Evolutionary conservation across 148 eudicot species (phyloP).

Genomic region (Cornus florida): DNA sequence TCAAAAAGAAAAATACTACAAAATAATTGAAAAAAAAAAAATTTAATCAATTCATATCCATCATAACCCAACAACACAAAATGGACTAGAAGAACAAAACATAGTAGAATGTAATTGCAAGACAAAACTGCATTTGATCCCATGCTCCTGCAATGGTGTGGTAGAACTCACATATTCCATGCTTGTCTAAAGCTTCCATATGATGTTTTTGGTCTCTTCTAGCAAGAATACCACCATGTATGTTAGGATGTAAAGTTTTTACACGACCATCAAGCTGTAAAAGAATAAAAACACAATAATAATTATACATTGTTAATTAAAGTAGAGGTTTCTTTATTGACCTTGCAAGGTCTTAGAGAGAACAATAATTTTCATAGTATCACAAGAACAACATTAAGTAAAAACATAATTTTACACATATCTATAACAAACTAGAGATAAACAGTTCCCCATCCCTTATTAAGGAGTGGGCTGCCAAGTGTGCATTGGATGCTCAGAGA

Average conservation of each 20-base stretch:
- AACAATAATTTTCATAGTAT: not conserved
- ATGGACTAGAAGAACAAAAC: not conserved
- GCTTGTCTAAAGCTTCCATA: slow-evolving; percentile 85
- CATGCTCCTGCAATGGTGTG: not conserved
- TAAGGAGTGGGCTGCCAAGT: no score
- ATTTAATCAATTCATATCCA: not conserved
- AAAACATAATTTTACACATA: not conserved
- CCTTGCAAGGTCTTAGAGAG: not conserved
- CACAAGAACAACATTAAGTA: not conserved
- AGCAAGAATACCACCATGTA: slow-evolving; percentile 99
- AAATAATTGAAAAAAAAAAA: not conserved
- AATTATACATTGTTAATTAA: not conserved
- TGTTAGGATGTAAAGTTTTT: slow-evolving; percentile 87
- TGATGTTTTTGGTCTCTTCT: slow-evolving; percentile 87
- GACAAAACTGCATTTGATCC: not conserved
- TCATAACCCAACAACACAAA: not conserved
- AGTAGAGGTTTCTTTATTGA: not conserved
- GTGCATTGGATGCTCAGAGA: no score
- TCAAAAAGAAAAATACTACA: no score
- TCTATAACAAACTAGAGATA: not conserved
- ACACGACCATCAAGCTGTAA: slow-evolving; percentile 99
- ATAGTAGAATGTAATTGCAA: not conserved
- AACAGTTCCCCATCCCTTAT: no score
- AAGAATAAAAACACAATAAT: not conserved
- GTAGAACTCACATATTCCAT: slow-evolving; percentile 68